Evolutionary conservation across 768 basidiomycete species (phyloP).

Genomic region (Cyclocybe cylindracea): DNA sequence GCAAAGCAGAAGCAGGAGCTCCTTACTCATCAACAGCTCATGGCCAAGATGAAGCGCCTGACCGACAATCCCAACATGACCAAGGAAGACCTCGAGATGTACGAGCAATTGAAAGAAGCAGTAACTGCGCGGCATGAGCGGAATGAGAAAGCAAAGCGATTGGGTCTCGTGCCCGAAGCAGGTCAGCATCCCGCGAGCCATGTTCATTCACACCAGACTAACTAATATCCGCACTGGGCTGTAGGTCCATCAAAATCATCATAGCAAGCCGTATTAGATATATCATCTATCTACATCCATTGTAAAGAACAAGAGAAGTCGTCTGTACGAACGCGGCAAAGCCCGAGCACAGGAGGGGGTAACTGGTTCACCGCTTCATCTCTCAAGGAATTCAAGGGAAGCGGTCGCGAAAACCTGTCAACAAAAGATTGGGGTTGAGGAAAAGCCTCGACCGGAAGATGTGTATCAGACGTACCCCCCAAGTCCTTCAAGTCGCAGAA

Average conservation of each 20-base stretch:
- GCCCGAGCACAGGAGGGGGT: not conserved
- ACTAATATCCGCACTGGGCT: not conserved
- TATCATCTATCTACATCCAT: slow-evolving; percentile 15
- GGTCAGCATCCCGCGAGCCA: slow-evolving; percentile 4
- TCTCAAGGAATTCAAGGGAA: slow-evolving; percentile 17
- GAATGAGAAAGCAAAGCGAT: slow-evolving; percentile 20
- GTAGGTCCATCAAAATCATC: slow-evolving; percentile 17
- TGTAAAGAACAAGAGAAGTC: slow-evolving; percentile 22
- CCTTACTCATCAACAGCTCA: slow-evolving; percentile 39
- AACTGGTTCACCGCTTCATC: not conserved
- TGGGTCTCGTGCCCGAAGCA: slow-evolving; percentile 19
- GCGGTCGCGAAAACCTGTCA: slow-evolving; percentile 25
- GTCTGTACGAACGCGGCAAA: slow-evolving; percentile 14
- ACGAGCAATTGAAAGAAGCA: slow-evolving; percentile 22
- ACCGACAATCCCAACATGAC: slow-evolving; percentile 37
- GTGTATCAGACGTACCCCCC: slow-evolving; percentile 41
- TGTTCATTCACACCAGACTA: not conserved
- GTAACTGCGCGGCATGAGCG: slow-evolving; percentile 14
- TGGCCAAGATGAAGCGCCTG: slow-evolving; percentile 46
- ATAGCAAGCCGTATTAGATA: not conserved
- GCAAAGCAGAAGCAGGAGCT: slow-evolving; percentile 47
- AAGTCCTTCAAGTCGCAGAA: slow-evolving; percentile 76
- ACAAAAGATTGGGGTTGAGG: no score
- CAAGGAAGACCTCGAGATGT: slow-evolving; percentile 30
- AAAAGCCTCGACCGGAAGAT: not conserved